Conservation (phyloP, 257 asterid genomes). For the Henckelia pumila region DNA sequence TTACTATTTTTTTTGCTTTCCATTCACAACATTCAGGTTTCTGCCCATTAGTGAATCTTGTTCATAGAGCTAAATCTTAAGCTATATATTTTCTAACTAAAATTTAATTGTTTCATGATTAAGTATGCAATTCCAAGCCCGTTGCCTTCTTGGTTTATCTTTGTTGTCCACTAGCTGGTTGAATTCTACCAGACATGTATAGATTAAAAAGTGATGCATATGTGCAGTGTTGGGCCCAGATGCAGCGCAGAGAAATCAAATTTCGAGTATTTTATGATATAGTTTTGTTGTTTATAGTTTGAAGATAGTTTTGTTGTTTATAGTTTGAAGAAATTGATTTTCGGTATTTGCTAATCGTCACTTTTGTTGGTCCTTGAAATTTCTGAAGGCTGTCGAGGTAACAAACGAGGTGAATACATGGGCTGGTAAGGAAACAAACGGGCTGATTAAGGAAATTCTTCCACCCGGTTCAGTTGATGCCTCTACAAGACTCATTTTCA, state of each 20-base stretch:
- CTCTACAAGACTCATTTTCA: conserved; percentile 43
- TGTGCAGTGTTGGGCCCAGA: not conserved
- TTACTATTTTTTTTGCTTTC: not conserved
- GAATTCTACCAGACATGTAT: not conserved
- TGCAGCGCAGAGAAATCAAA: not conserved
- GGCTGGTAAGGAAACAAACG: conserved; percentile 53
- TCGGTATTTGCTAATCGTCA: not conserved
- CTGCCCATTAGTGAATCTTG: not conserved
- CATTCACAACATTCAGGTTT: not conserved
- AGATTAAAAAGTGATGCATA: no score
- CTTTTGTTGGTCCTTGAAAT: not conserved
- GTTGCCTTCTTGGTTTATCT: not conserved
- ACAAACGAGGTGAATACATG: conserved; percentile 41
- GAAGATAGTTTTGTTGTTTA: not conserved
- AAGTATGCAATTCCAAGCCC: not conserved
- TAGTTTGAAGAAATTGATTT: not conserved
- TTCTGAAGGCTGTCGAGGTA: conserved; percentile 37
- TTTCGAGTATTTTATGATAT: no score
- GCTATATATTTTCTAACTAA: no score
- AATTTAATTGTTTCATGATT: not conserved
- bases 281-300: not conserved
- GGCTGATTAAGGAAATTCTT: conserved; percentile 47
- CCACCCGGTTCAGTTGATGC: conserved; percentile 43
- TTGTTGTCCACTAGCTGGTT: not conserved
- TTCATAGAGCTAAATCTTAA: not conserved